Evolutionary conservation across 2,329 filamentous ascomycete genomes (phyloP).

Genomic region (Mollisia scopiformis): DNA sequence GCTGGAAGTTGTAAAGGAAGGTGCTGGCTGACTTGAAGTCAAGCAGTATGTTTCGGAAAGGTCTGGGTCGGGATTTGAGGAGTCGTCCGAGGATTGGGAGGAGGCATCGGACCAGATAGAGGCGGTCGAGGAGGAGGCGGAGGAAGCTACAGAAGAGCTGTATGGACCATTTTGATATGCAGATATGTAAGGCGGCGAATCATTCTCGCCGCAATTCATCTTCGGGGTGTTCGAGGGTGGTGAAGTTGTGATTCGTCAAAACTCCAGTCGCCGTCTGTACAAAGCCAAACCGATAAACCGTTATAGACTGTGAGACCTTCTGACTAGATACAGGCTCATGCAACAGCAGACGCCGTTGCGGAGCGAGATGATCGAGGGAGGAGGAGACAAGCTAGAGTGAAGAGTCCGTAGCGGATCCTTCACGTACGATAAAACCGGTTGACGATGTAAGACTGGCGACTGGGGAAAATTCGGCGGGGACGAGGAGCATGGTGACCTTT

Average conservation of each 20-base stretch:
- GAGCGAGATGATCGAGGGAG: constrained; percentile 48
- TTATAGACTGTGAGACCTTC: constrained; percentile 45
- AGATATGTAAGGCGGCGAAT: constrained; percentile 55
- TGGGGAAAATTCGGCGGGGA: constrained; percentile 53
- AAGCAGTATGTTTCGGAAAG: constrained; percentile 48
- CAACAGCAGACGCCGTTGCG: constrained; percentile 35
- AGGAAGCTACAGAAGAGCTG: constrained; percentile 71
- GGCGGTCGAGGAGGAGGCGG: constrained; percentile 74
- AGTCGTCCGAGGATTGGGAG: constrained; percentile 71
- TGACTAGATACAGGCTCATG: constrained; percentile 45
- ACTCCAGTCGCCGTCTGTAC: constrained; percentile 60
- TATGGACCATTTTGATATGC: constrained; percentile 61
- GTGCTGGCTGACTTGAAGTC: constrained; percentile 33
- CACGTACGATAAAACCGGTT: constrained; percentile 61
- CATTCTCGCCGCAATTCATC: constrained; percentile 59
- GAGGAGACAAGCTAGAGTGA: constrained; percentile 45
- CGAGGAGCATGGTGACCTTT: constrained; percentile 60
- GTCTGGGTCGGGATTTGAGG: constrained; percentile 55
- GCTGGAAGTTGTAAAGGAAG: constrained; percentile 37
- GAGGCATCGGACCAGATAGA: constrained; percentile 79
- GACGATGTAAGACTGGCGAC: constrained; percentile 66
- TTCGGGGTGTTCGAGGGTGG: constrained; percentile 46
- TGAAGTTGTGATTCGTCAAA: constrained; percentile 29
- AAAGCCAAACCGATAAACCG: constrained; percentile 53
- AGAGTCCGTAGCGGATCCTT: constrained; percentile 44